A percentile compares a stretch with the other conserved stretches of the same genome.
These are phyloP conservation scores for Yamadazyma atlantica DNA, from an alignment of 1,139 yeast genomes.

Conservation along the genomic window DNA sequence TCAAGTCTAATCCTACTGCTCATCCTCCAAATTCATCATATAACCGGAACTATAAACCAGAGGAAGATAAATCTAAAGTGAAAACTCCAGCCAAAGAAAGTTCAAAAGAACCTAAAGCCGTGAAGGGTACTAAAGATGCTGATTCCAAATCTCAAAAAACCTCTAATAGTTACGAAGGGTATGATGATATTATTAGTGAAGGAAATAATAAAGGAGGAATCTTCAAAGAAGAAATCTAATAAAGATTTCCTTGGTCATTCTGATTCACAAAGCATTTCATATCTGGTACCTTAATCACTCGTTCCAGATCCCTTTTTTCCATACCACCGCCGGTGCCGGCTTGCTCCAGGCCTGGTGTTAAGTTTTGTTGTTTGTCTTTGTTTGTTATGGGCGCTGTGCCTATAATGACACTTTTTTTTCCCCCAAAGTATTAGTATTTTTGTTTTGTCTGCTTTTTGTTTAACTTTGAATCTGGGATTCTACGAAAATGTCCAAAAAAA, in stretches of 20 bases:
- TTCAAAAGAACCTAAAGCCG: not conserved
- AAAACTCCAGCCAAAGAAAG: slow-evolving; percentile 4
- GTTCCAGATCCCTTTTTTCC: too few relatives aligned
- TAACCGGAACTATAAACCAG: slow-evolving; percentile 7
- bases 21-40: slow-evolving; percentile 5
- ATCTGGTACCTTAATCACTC: not conserved
- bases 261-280: not conserved
- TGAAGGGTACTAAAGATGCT: slow-evolving; percentile 7
- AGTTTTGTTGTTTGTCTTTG: not conserved
- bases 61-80: slow-evolving; percentile 1
- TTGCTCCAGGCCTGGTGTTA: too few relatives aligned
- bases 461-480: slow-evolving; percentile 3
- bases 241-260: not conserved
- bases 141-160: slow-evolving; percentile 12
- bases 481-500: not conserved
- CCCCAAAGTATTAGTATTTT: slow-evolving; percentile 1
- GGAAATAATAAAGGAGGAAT: slow-evolving; percentile 36
- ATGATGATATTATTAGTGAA: slow-evolving; percentile 27
- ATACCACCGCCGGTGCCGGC: too few relatives aligned
- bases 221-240: slow-evolving; percentile 45
- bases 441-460: not conserved
- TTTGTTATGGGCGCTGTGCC: not conserved
- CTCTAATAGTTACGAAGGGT: slow-evolving; percentile 18
- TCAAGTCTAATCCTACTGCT: slow-evolving; percentile 11
- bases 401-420: too few relatives aligned